phyloP scores from a whole-genome alignment of 345 rosid genomes.

The Camelina hispida region DNA sequence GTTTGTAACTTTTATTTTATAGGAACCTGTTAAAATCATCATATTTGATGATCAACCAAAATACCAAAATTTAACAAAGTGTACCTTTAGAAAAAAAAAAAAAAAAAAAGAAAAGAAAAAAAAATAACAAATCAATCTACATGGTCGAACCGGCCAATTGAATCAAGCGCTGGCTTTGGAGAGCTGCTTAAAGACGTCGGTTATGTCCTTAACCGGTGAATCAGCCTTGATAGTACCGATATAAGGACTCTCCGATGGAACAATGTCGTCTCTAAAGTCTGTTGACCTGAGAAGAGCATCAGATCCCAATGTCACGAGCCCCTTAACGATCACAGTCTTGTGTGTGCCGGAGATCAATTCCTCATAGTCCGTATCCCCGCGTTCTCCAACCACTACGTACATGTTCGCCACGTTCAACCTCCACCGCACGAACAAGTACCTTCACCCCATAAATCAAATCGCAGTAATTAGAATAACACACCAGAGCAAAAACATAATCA shows the following conservation, averaged over 20 bases:
- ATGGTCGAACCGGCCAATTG: conserved; percentile 29
- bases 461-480: not conserved
- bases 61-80: not conserved
- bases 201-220: conserved; percentile 59
- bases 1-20: conserved; percentile 4
- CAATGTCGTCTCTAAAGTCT: conserved; percentile 69
- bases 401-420: conserved; percentile 82
- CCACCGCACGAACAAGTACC: conserved; percentile 96
- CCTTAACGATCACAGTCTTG: conserved; percentile 73
- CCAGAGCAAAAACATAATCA: not conserved
- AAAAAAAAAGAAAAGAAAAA: not conserved
- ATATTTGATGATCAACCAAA: not conserved
- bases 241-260: conserved; percentile 71
- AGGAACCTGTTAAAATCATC: conserved; percentile 11
- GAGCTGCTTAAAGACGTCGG: conserved; percentile 57
- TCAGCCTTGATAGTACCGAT: conserved; percentile 52
- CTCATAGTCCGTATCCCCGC: conserved; percentile 86
- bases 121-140: conserved; percentile 12
- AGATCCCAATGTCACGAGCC: conserved; percentile 60
- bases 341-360: conserved; percentile 86
- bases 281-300: conserved; percentile 65
- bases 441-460: conserved; percentile 19
- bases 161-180: conserved; percentile 51
- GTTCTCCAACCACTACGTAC: conserved; percentile 85
- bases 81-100: not conserved